Base-by-base conservation (phyloP, 129 eudicot species). In the Solidago caesia region DNA sequence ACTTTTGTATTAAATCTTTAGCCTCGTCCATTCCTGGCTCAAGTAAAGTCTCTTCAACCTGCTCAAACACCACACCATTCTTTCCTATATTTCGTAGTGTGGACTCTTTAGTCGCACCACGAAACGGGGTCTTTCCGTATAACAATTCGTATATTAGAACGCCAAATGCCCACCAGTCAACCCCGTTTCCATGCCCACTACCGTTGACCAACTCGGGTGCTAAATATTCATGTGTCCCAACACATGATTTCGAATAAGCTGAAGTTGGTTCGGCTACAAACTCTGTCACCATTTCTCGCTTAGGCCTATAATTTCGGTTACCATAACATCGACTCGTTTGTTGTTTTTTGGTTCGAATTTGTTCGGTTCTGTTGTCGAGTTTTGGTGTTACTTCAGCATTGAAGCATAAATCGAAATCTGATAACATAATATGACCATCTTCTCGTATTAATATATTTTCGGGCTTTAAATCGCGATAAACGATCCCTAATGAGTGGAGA, bases 101-200 rank as follows among this genome's bases (percentile, higher is more conserved):
- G 53, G 88, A 82, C 72, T 92, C 97, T 78, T 89, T 92, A 67
- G 82, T 89, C 44, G 67, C 82, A 10, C 97, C 97, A 67, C 80
- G 78, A 53, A 89, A 92, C 70, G 97, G 97, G 67, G 97, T 92
- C 68, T 74, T 70, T 0, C 97, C 97, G 52, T 85, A 84, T 60
- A 92, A 14, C 61, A 92, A 44, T 71, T 92, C 97, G 47, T 89
- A 87, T 2, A 92, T 55, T 73, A 92, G 61, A 1, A 92, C 87
- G 44, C 97, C 97, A 10, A 92, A 87, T 1, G 97, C 97, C 97
- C 97, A 92, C 97, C 97, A 92, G 75, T 92, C 97, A 29, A 92
- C 97, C 10, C 91, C 97, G 84, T 84, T 92, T 11, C 97, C 97
- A 66, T 92, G 96, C 29, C 97, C 97, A 74, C 58, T 68, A 7